Conservation (phyloP, 495 filamentous ascomycete genomes). For the Rhizodiscina lignyota region DNA sequence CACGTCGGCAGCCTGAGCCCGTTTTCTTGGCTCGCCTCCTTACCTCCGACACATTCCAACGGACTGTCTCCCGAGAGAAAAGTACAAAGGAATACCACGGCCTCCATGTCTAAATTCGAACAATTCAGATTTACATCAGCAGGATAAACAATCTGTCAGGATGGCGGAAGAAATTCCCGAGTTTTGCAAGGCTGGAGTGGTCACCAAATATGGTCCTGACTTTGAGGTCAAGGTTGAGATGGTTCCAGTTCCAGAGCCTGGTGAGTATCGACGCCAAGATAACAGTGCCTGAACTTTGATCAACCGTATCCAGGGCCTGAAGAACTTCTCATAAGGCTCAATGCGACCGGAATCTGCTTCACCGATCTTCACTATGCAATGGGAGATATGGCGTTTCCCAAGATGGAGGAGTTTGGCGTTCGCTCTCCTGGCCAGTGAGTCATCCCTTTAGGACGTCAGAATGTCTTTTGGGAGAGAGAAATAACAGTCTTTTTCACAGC, state of each 20-base stretch:
- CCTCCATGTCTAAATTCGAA: too few species aligned
- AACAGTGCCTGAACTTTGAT: neutral
- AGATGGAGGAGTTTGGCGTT: constrained; percentile 30
- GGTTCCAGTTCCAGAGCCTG: constrained; percentile 11
- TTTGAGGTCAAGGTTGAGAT: constrained; percentile 10
- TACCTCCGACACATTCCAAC: too few species aligned
- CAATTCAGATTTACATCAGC: too few species aligned
- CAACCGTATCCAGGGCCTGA: constrained; percentile 21
- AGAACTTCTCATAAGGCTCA: constrained; percentile 30
- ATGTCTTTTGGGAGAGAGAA: too few species aligned
- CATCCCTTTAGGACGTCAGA: too few species aligned
- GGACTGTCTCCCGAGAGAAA: too few species aligned
- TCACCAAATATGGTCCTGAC: constrained; percentile 10
- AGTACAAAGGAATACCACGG: too few species aligned
- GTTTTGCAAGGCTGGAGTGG: constrained; percentile 12
- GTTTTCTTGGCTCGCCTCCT: too few species aligned
- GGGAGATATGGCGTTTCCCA: constrained; percentile 25
- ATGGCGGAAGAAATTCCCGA: constrained; percentile 10
- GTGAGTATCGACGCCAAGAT: neutral
- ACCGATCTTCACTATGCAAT: constrained; percentile 33
- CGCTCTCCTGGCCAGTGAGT: constrained; percentile 37
- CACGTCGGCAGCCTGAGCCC: too few species aligned
- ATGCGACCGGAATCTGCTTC: constrained; percentile 31
- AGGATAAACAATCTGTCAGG: too few species aligned
- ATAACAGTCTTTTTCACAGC: too few species aligned